These are phyloP conservation scores for Termitomyces sp. DNA, from an alignment of 768 basidiomycete species.

Conservation along the genomic window DNA sequence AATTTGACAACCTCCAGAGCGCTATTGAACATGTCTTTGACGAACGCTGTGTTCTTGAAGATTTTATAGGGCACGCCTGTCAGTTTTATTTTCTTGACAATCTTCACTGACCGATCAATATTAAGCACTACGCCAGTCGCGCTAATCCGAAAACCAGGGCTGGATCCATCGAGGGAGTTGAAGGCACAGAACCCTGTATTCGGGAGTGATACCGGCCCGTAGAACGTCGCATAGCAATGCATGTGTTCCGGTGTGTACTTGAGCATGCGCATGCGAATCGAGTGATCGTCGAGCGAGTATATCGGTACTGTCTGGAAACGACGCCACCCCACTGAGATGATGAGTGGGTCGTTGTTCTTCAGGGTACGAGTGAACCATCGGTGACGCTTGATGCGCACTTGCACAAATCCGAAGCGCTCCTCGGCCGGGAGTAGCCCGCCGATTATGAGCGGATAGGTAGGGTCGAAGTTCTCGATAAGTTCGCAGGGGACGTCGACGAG, in stretches of 20 bases:
- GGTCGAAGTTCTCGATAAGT: constrained; percentile 91
- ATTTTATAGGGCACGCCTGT: constrained; percentile 96
- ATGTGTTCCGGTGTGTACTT: constrained; percentile 99
- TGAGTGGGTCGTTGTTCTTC: constrained; percentile 96
- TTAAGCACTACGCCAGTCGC: constrained; percentile 96
- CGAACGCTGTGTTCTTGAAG: constrained; percentile 98
- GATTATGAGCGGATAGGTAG: constrained; percentile 84
- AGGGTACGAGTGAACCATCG: constrained; percentile 89
- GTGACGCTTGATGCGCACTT: constrained; percentile 95
- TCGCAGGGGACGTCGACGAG: constrained; percentile 83
- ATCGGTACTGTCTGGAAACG: constrained; percentile 94
- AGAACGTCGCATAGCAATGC: constrained; percentile 99
- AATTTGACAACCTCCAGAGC: constrained; percentile 97
- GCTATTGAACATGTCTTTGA: constrained; percentile 95
- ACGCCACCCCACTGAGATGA: constrained; percentile 97
- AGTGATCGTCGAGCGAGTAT: constrained; percentile 96
- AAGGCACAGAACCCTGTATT: constrained; percentile 98
- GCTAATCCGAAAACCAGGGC: constrained; percentile 79
- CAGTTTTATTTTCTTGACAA: constrained; percentile 97
- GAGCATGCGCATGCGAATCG: constrained; percentile 97
- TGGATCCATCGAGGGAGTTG: constrained; percentile 71
- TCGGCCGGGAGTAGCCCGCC: constrained; percentile 90
- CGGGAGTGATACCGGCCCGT: constrained; percentile 86
- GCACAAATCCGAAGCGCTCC: constrained; percentile 89
- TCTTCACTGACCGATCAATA: constrained; percentile 87